Evolutionary conservation across 2,329 filamentous ascomycete species (phyloP), one percentile per base, ranked within the genome.

Genomic region (Neophaeococcomyces mojaviensis): DNA sequence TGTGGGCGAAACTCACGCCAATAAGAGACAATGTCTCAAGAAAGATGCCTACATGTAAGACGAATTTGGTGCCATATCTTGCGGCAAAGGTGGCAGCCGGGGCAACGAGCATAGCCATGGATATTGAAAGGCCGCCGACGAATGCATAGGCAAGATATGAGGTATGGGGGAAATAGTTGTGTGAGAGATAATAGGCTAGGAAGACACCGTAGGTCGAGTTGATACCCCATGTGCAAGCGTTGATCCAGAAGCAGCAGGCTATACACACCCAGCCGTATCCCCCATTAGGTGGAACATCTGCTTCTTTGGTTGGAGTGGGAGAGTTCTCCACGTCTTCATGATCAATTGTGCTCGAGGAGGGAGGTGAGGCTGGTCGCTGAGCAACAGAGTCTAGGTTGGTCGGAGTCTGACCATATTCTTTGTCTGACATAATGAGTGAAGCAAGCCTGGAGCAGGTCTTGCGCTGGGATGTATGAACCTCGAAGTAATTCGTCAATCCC

Each of bases 161-260:
- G 1, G 59, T 56, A n/a, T 46, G 47, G 2, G 56, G 51, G 30
- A 61, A 63, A 6, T 57, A 56, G 10, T 61, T 45, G 22, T 60
- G 51, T 1, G 57, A 49, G 3, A 70, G 56, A 44, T 68, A 72
- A 43, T 68, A 60, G 2, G 64, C 59, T 0, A 72, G 60, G 48
- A 68, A 71, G 43, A 82, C 76, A 13, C 75, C 77, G 49, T 71
- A 72, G 31, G 67, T 64, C 8, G 50, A 79, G 60, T 87, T 88
- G 50, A 88, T 67, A 6, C 84, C 84, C 84, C 84, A 88, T 1
- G 83, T 86, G 59, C 87, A 82, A 6, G 73, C 78, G 58, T 84
- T 85, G 47, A 84, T 73, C 50, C 78, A 62, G 41, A 74, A 71
- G 50, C 73, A 67, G 32, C 69, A 71, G 2, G 67, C 56, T n/a